Base-by-base conservation (phyloP, 768 basidiomycete species). In the Psilocybe tampanensis region DNA sequence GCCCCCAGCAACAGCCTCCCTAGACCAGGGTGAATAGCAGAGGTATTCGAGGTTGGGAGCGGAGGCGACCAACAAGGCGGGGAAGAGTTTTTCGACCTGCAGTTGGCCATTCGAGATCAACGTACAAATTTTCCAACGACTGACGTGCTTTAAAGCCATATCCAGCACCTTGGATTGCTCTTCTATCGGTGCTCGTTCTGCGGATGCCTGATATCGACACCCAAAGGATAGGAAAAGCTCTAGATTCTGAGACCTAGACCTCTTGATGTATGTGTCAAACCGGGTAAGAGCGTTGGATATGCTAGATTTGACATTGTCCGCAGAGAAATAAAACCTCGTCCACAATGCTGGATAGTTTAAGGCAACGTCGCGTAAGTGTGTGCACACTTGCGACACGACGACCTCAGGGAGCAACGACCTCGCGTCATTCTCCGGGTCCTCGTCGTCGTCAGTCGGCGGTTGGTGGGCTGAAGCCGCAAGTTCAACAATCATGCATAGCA, bases 301-400 rank as follows among this genome's bases (percentile, higher is more conserved):
- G n/a, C n/a, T n/a, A n/a, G n/a, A n/a, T 1, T 33, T 19, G 19
- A 50, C 52, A 12, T 60, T 59, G 5, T 42, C 41, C 18, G 18
- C 43, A 18, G 9, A 8, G 53, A 61, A 62, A 36, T 49, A 50
- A 43, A 66, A 65, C 2, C 34, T 49, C 1, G 55, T 58, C 68
- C 68, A 69, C 18, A 69, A 50, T 5, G 26, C 32, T 18, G 60
- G 60, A 12, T 57, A 55, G 3, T 36, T 44, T 18, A 69, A 50
- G 2, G 63, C 52, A 6, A 66, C 44, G 13, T 51, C 23, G 8
- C 68, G 60, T 64, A 64, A 69, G 11, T 49, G 52, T 2, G 53
- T 36, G 44, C 68, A 69, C 3, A 69, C 64, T 45, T 66, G 66
- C 1, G 66, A 64, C 9, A 69, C 47, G 8, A 55, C 49, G 11